Base-by-base conservation (phyloP, 2,329 filamentous ascomycete genomes). In the Raffaelea albimanens region DNA sequence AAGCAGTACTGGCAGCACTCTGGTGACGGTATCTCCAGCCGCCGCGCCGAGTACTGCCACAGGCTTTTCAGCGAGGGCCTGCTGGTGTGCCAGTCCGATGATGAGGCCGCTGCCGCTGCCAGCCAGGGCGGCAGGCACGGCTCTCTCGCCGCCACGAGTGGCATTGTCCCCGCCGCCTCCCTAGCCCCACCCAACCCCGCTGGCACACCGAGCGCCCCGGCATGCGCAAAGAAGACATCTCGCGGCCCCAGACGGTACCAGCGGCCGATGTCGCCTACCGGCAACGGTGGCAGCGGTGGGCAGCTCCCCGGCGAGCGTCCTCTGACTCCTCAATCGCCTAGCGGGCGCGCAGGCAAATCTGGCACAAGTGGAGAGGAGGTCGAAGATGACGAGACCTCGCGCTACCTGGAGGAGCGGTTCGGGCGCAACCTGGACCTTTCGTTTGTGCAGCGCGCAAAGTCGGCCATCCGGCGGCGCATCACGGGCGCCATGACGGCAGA, bases 1-100 rank as follows among this genome's bases (percentile, higher is more conserved):
- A 97, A 96, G 64, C 79, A 89, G 58, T 96, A 95, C 59, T 98
- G 93, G 93, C 93, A 97, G 63, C 93, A 98, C 63, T 85, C 87
- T 1, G 93, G 93, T 19, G 90, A 95, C 52, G 93, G 93, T 16
- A 75, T 95, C 14, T 96, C 90, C 1, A 96, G 90, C 62, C 82
- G 93, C 44, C 80, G 89, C 38, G 90, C 88, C 31, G 91, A 96
- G 61, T 96, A 95, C 63, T 95, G 87, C 60, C 80, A 89, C 51
- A 72, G 76, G 39, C 74, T 91, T 2, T 78, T 94, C 53, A 75
- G 76, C 34, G 82, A 91, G 52, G 82, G 82, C 0, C 69, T 85
- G 39, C 69, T 80, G 18, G 60, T 67, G 8, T 62, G 60, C 2
- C 55, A 61, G 16, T 20, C 53, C 56, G 47, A 42, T 4, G 25